These are phyloP conservation scores for Aristolochia californica DNA, from an alignment of 164 flowering plant genomes.

Conservation along the genomic window DNA sequence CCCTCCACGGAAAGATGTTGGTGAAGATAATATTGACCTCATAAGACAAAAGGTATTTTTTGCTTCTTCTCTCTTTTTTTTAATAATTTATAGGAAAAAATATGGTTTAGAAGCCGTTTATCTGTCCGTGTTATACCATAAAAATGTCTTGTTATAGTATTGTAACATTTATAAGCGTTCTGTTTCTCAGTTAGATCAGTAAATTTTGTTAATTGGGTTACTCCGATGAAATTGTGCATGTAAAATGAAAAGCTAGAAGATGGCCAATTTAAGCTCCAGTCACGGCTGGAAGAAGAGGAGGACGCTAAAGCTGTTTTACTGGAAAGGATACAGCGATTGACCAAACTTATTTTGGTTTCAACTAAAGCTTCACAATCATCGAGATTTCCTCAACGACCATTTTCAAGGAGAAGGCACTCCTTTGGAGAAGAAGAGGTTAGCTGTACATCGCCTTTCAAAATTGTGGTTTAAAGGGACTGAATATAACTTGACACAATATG, in stretches of 20 bases:
- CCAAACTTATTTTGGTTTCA: slow-evolving; percentile 86
- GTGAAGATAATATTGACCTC: slow-evolving; percentile 54
- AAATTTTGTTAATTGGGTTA: not conserved
- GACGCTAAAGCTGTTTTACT: slow-evolving; percentile 95
- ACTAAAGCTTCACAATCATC: slow-evolving; percentile 67
- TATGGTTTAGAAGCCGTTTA: too few relatives aligned
- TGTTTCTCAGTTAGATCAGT: not conserved
- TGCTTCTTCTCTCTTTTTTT: too few relatives aligned
- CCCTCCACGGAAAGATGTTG: slow-evolving; percentile 46
- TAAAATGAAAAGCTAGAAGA: slow-evolving; percentile 76
- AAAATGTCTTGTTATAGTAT: not conserved
- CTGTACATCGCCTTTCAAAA: not conserved
- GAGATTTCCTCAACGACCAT: slow-evolving; percentile 59
- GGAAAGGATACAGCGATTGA: slow-evolving; percentile 83
- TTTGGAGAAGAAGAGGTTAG: slow-evolving; percentile 99
- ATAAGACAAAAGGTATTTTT: slow-evolving; percentile 98
- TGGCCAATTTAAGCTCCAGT: slow-evolving; percentile 85
- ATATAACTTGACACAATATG: too few relatives aligned
- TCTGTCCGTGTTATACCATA: too few relatives aligned
- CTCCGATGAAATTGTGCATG: not conserved
- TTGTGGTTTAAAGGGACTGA: too few relatives aligned
- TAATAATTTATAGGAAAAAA: too few relatives aligned
- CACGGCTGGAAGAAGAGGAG: slow-evolving; percentile 94
- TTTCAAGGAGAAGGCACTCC: slow-evolving; percentile 86
- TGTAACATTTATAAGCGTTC: not conserved